These are phyloP conservation scores for Sisymbrium altissimum DNA, from an alignment of 345 rosid genomes.

Conservation along the genomic window DNA sequence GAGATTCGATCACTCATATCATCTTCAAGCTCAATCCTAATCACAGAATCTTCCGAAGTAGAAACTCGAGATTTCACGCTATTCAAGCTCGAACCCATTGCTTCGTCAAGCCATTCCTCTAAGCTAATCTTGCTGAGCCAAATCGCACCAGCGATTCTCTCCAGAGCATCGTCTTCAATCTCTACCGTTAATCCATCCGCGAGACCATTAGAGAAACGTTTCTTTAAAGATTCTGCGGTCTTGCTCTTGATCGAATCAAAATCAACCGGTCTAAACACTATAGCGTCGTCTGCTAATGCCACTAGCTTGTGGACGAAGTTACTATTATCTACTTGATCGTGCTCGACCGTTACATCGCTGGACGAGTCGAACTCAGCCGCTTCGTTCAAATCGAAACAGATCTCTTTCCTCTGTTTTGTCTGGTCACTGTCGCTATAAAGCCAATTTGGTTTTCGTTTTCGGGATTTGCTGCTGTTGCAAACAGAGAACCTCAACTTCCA, in stretches of 20 bases:
- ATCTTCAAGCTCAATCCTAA: constrained; percentile 52
- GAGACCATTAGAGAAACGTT: constrained; percentile 43
- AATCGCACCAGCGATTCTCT: constrained; percentile 61
- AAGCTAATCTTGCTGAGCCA: constrained; percentile 62
- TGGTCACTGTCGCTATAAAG: constrained; percentile 43
- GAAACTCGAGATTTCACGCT: constrained; percentile 47
- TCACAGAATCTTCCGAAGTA: constrained; percentile 35
- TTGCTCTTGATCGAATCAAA: constrained; percentile 44
- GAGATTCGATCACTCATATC: constrained; percentile 34
- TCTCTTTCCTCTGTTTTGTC: constrained; percentile 62
- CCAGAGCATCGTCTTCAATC: constrained; percentile 64
- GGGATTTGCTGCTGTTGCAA: constrained; percentile 39
- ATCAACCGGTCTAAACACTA: constrained; percentile 75
- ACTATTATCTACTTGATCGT: constrained; percentile 54
- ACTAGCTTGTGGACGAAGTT: constrained; percentile 51
- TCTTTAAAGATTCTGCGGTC: constrained; percentile 42
- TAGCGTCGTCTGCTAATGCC: constrained; percentile 48
- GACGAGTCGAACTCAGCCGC: constrained; percentile 62
- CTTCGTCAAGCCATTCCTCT: constrained; percentile 83
- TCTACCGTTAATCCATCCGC: constrained; percentile 40
- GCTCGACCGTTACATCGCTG: constrained; percentile 81
- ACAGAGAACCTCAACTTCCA: constrained; percentile 73
- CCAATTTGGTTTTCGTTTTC: constrained; percentile 81
- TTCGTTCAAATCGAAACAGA: constrained; percentile 80
- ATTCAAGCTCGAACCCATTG: constrained; percentile 61